Percentiles rank a stretch among this genome's conserved stretches.
Conservation (phyloP, 352 stramenopile genomes). For the Thraustochytrium sp. region DNA sequence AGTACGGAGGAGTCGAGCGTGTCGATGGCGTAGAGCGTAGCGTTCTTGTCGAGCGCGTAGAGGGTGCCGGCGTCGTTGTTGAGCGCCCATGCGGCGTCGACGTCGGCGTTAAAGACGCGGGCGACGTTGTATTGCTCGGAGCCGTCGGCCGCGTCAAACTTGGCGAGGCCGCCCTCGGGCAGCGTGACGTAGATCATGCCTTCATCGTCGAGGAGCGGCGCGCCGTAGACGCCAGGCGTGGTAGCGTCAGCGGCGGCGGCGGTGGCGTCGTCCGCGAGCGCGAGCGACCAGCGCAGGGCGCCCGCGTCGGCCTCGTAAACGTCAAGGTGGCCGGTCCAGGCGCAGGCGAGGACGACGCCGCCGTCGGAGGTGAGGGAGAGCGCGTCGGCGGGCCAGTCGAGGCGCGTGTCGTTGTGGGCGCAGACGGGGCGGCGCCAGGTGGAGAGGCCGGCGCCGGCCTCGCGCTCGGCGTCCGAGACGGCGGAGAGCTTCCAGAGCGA, state of each 20-base stretch:
- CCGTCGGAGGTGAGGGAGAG: not conserved
- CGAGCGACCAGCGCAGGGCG: not conserved
- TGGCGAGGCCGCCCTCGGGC: not conserved
- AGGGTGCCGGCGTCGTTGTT: not conserved
- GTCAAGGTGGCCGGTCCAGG: constrained; percentile 7
- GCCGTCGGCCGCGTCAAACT: not conserved
- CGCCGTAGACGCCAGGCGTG: not conserved
- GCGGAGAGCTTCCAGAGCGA: not conserved
- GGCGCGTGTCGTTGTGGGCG: not conserved
- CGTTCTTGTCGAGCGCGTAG: not conserved
- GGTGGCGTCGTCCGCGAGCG: not conserved
- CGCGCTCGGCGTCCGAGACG: not conserved
- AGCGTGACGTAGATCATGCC: not conserved
- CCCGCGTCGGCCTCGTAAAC: not conserved
- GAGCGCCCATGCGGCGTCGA: not conserved
- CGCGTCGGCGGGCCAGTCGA: not conserved
- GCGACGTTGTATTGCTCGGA: not conserved
- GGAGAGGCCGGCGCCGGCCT: not conserved
- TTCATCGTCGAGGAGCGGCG: not conserved
- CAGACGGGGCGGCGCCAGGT: constrained; percentile 13
- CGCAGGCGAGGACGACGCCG: not conserved
- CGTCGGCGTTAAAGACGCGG: not conserved
- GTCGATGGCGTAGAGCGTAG: not conserved
- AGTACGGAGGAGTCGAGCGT: not conserved
- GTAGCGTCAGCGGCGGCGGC: not conserved